A percentile compares a stretch with the other conserved stretches of the same genome.
Evolutionary conservation across 352 stramenopile species (phyloP).

Genomic region (Phytophthora tentaculata): DNA sequence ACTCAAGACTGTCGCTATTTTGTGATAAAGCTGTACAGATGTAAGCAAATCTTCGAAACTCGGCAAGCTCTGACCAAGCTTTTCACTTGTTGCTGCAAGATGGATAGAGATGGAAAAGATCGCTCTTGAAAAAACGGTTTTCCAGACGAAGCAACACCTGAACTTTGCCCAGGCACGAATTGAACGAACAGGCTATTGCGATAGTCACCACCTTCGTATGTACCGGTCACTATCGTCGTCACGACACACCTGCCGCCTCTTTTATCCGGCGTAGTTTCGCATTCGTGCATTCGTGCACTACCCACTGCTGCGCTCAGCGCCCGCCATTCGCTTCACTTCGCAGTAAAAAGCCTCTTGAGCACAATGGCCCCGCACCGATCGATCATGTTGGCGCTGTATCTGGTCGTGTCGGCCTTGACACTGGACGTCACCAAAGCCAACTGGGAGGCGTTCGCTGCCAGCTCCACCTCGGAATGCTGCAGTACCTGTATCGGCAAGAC

Average conservation of each 20-base stretch:
- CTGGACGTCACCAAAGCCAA: conserved; percentile 3
- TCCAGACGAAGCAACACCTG: conserved; percentile 3
- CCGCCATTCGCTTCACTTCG: conserved; percentile 7
- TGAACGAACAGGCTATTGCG: conserved; percentile 1
- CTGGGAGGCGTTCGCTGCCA: conserved; percentile 27
- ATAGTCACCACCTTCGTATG: conserved; percentile 3
- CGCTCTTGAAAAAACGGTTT: not conserved
- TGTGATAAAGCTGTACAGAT: too few relatives aligned
- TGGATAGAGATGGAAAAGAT: conserved; percentile 9
- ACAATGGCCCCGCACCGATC: conserved; percentile 5
- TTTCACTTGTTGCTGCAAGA: not conserved
- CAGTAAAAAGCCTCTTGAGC: conserved; percentile 2
- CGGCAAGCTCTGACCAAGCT: not conserved
- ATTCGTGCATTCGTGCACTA: conserved; percentile 12
- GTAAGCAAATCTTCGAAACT: conserved; percentile 11
- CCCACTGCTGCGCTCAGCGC: not conserved
- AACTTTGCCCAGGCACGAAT: not conserved
- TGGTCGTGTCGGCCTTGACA: conserved; percentile 2
- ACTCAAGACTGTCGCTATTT: too few relatives aligned
- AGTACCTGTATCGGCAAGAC: conserved; percentile 73
- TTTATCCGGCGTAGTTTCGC: conserved; percentile 18
- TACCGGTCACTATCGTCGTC: conserved; percentile 9
- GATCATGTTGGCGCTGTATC: conserved; percentile 3
- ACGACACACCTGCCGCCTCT: conserved; percentile 12
- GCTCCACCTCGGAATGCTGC: conserved; percentile 54